phyloP scores from a whole-genome alignment of 352 stramenopile species.

The Pythium chondricola region DNA sequence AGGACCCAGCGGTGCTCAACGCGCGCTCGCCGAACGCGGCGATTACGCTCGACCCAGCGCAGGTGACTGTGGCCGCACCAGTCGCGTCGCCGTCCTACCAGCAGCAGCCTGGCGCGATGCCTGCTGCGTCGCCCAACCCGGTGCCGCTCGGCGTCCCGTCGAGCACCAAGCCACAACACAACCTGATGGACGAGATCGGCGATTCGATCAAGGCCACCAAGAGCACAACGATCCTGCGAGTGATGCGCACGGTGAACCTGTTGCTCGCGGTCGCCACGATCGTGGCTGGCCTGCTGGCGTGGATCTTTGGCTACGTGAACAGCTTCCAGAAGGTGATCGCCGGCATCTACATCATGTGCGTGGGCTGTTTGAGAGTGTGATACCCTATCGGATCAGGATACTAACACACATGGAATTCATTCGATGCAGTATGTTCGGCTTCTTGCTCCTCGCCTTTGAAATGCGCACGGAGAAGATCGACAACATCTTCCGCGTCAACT shows the following conservation, averaged over 20 bases:
- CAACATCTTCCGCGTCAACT: slow-evolving; percentile 74
- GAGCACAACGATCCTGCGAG: slow-evolving; percentile 67
- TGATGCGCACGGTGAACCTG: slow-evolving; percentile 78
- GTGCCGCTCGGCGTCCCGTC: slow-evolving; percentile 14
- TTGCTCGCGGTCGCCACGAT: slow-evolving; percentile 71
- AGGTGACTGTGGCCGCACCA: slow-evolving; percentile 26
- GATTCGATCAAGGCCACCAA: slow-evolving; percentile 80
- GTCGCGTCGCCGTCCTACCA: slow-evolving; percentile 32
- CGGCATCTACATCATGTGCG: slow-evolving; percentile 86
- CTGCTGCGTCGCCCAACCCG: slow-evolving; percentile 8
- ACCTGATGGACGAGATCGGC: slow-evolving; percentile 84
- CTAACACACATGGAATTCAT: neutral
- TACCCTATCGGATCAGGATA: neutral
- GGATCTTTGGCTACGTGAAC: slow-evolving; percentile 72
- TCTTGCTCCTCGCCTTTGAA: slow-evolving; percentile 75
- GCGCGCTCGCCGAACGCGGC: slow-evolving; percentile 11
- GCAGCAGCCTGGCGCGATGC: slow-evolving; percentile 18
- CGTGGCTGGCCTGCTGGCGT: slow-evolving; percentile 59
- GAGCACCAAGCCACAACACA: slow-evolving; percentile 26
- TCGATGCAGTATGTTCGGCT: slow-evolving; percentile 66
- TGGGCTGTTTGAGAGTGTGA: neutral
- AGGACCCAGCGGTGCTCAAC: slow-evolving; percentile 23
- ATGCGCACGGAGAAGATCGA: slow-evolving; percentile 80
- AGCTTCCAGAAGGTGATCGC: slow-evolving; percentile 80
- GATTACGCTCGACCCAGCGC: slow-evolving; percentile 10